phyloP scores from a whole-genome alignment of 371 early-diverging fungal species.

The Coemansia sp. region DNA sequence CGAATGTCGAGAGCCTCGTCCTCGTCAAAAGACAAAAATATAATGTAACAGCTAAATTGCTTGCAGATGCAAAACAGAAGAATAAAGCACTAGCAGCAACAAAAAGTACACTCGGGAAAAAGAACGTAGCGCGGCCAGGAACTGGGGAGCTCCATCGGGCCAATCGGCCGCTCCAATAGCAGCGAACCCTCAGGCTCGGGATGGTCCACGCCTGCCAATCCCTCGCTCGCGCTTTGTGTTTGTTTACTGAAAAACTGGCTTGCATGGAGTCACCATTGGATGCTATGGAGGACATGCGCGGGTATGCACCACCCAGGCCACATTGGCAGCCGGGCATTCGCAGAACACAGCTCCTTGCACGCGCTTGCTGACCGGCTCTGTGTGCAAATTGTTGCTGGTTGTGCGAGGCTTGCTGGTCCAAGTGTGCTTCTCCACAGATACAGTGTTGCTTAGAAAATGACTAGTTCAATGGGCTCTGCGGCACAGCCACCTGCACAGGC shows the following conservation, averaged over 20 bases:
- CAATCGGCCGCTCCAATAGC: neutral
- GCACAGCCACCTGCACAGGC: neutral
- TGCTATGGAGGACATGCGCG: constrained; percentile 2
- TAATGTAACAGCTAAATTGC: constrained; percentile 5
- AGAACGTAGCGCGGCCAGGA: neutral
- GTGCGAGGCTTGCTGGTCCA: neutral
- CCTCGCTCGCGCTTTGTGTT: neutral
- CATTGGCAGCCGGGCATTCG: neutral
- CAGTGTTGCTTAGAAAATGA: neutral
- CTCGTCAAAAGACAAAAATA: neutral
- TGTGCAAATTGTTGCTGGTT: neutral
- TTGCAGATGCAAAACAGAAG: constrained; percentile 13
- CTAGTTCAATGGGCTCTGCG: neutral
- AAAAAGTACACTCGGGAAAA: constrained; percentile 1
- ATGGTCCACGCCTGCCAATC: constrained; percentile 3
- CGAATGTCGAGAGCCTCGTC: neutral
- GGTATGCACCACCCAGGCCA: neutral
- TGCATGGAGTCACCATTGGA: neutral
- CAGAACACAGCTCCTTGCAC: no score
- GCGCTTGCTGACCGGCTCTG: neutral
- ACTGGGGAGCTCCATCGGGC: neutral
- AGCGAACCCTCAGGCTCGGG: neutral
- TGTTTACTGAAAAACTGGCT: constrained; percentile 2
- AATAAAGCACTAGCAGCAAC: constrained; percentile 3
- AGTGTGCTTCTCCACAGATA: neutral